Conservation (phyloP, 2,329 filamentous ascomycete species). For the Colletotrichum sp. region DNA sequence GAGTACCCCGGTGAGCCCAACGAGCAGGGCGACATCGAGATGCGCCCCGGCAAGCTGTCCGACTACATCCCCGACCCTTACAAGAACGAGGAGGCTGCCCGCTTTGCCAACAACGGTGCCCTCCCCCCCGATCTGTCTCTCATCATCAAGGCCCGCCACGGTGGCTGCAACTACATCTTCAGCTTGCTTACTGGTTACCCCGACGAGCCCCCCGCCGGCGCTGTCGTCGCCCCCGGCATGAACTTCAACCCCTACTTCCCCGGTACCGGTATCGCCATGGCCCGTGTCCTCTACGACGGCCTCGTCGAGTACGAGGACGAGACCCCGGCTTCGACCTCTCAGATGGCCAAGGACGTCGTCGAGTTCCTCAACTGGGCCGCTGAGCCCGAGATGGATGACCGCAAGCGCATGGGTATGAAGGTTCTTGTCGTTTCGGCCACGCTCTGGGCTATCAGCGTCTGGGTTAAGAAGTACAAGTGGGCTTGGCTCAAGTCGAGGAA, state of each 20-base stretch:
- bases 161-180: conserved; percentile 99
- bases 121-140: conserved; percentile 96
- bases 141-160: conserved; percentile 97
- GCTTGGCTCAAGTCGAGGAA: conserved; percentile 94
- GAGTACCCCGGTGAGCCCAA: conserved; percentile 99
- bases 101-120: conserved; percentile 97
- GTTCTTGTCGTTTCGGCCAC: conserved; percentile 80
- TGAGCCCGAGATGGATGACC: conserved; percentile 98
- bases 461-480: conserved; percentile 99
- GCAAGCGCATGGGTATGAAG: conserved; percentile 99
- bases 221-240: conserved; percentile 82
- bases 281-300: conserved; percentile 95
- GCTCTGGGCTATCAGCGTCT: conserved; percentile 87
- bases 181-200: conserved; percentile 95
- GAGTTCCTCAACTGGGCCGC: conserved; percentile 99
- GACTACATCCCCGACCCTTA: conserved; percentile 96
- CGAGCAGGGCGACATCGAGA: conserved; percentile 96
- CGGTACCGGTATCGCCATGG: conserved; percentile 98
- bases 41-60: conserved; percentile 97
- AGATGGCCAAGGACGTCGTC: conserved; percentile 99
- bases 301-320: conserved; percentile 98
- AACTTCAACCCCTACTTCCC: conserved; percentile 99
- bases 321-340: conserved; percentile 91
- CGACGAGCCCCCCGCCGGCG: conserved; percentile 92
- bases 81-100: conserved; percentile 98